Evolutionary conservation across 371 early-diverging fungal species (phyloP).

Genomic region (Saksenaea vasiformis): DNA sequence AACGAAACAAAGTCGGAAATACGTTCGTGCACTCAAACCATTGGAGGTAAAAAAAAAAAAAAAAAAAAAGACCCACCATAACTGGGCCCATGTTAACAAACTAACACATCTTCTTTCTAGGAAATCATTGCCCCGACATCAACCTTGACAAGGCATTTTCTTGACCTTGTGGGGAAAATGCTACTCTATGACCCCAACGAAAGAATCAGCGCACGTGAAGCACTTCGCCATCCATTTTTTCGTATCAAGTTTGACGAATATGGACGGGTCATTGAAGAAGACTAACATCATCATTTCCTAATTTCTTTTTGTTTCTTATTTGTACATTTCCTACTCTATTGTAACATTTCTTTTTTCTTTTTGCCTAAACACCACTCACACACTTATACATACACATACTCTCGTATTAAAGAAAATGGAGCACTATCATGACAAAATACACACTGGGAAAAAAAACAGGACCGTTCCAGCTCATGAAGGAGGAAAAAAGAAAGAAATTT

Average conservation of each 20-base stretch:
- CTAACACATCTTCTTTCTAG: slow-evolving; percentile 1
- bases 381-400: not conserved
- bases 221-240: slow-evolving; percentile 82
- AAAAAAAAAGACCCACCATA: not conserved
- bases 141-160: slow-evolving; percentile 15
- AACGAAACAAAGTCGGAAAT: slow-evolving; percentile 54
- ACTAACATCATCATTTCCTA: not conserved
- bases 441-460: too few species aligned
- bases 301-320: not conserved
- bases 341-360: not conserved
- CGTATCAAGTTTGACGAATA: slow-evolving; percentile 17
- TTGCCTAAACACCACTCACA: not conserved
- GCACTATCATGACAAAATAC: not conserved
- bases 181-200: slow-evolving; percentile 83
- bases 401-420: not conserved
- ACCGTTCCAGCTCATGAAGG: too few species aligned
- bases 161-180: slow-evolving; percentile 74
- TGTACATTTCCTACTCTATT: slow-evolving; percentile 1
- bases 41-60: slow-evolving; percentile 40
- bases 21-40: slow-evolving; percentile 53
- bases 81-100: too few species aligned
- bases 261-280: slow-evolving; percentile 2
- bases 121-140: slow-evolving; percentile 19
- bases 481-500: too few species aligned
- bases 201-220: slow-evolving; percentile 78